phyloP scores from a whole-genome alignment of 176 grass and related monocot genomes.

The Oryza australiensis region DNA sequence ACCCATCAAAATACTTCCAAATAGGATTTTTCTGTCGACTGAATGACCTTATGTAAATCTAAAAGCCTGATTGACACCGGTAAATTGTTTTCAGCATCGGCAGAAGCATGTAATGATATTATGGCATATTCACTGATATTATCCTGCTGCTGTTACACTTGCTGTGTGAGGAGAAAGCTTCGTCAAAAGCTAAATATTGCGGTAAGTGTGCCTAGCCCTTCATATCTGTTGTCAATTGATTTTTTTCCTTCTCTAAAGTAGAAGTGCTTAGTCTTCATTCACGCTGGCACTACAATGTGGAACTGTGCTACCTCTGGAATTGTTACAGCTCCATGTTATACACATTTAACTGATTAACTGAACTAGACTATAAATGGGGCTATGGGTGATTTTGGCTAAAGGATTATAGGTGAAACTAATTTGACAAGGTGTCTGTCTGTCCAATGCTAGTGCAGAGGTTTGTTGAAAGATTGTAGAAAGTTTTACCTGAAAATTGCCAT shows the following conservation, averaged over 20 bases:
- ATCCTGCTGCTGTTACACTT: constrained; percentile 98
- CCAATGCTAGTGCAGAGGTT: neutral
- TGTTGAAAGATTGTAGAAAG: neutral
- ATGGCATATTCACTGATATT: constrained; percentile 88
- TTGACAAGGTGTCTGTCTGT: neutral
- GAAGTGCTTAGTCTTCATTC: constrained; percentile 7
- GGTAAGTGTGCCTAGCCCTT: constrained; percentile 46
- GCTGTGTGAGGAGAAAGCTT: constrained; percentile 88
- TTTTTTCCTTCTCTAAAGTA: neutral
- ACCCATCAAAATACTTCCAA: neutral
- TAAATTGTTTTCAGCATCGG: constrained; percentile 58
- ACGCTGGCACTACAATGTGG: too few relatives aligned
- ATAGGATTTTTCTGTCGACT: neutral
- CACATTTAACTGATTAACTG: neutral
- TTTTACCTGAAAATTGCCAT: neutral
- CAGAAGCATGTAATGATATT: constrained; percentile 94
- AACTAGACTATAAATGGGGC: neutral
- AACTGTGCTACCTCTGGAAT: neutral
- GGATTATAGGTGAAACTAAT: neutral
- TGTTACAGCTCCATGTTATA: neutral
- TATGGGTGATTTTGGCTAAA: neutral
- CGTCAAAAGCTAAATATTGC: constrained; percentile 73
- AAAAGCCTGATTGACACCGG: neutral
- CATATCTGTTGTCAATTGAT: constrained; percentile 2
- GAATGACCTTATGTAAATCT: neutral